These are phyloP conservation scores for Erigeron philadelphicus DNA, from an alignment of 140 eudicot species.

Conservation along the genomic window DNA sequence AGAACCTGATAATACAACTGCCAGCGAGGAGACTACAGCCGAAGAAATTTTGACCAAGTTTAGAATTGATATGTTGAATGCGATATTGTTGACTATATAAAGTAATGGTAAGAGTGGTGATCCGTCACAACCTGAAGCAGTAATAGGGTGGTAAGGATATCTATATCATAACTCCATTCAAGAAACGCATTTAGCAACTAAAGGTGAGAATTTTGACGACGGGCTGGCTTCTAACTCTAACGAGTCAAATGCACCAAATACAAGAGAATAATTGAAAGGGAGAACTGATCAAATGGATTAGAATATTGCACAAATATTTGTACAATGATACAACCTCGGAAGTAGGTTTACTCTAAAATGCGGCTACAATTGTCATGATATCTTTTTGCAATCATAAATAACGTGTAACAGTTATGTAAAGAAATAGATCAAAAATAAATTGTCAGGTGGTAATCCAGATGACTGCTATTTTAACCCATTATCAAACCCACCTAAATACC, in stretches of 20 bases:
- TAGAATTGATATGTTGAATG: slow-evolving; percentile 81
- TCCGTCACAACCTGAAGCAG: slow-evolving; percentile 70
- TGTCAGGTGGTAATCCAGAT: no score
- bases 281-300: background rate
- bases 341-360: no score
- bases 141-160: slow-evolving; percentile 13
- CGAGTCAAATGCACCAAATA: background rate
- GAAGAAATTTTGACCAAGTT: slow-evolving; percentile 82
- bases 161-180: background rate
- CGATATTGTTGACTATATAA: slow-evolving; percentile 80
- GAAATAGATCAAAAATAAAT: no score
- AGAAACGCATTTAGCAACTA: slow-evolving; percentile 6
- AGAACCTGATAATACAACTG: slow-evolving; percentile 67
- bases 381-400: no score
- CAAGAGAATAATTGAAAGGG: background rate
- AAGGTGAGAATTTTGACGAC: background rate
- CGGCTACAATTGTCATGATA: no score
- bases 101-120: slow-evolving; percentile 87
- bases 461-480: no score
- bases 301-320: no score
- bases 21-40: slow-evolving; percentile 86
- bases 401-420: no score
- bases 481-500: no score
- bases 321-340: no score
- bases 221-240: background rate